Percentiles rank a stretch among this genome's conserved stretches.
These are phyloP conservation scores for Onygenales sp. DNA, from an alignment of 2,329 filamentous ascomycete species.

Conservation along the genomic window DNA sequence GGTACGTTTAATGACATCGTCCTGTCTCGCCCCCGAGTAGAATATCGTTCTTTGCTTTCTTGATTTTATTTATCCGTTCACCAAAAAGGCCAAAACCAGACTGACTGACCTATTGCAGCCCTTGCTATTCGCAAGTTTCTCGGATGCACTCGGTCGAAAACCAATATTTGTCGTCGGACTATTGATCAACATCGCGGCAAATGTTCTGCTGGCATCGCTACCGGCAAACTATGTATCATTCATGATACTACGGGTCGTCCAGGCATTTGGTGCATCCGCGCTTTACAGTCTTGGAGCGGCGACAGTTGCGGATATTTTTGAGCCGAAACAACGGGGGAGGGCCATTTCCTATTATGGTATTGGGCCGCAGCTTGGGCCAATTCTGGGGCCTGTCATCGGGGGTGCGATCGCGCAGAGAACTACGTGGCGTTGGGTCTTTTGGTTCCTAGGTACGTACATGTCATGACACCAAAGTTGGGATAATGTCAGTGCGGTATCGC, in stretches of 20 bases:
- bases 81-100: not conserved
- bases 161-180: slow-evolving; percentile 34
- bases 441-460: slow-evolving; percentile 13
- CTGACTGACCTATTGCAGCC: slow-evolving; percentile 16
- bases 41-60: too few species aligned
- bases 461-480: not conserved
- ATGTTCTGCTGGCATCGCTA: slow-evolving; percentile 29
- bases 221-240: slow-evolving; percentile 30
- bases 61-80: too few species aligned
- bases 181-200: slow-evolving; percentile 30
- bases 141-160: slow-evolving; percentile 32
- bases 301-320: slow-evolving; percentile 34
- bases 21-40: not conserved
- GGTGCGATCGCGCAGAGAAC: slow-evolving; percentile 27
- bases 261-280: slow-evolving; percentile 35
- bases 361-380: slow-evolving; percentile 36
- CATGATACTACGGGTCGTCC: slow-evolving; percentile 32
- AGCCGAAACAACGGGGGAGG: slow-evolving; percentile 30
- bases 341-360: slow-evolving; percentile 35
- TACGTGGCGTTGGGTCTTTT: slow-evolving; percentile 37
- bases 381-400: slow-evolving; percentile 36
- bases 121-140: slow-evolving; percentile 33
- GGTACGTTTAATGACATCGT: not conserved
- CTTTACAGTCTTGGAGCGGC: slow-evolving; percentile 32
- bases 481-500: not conserved